phyloP scores from a whole-genome alignment of 129 eudicot species.

The Ambrosia trifida region DNA sequence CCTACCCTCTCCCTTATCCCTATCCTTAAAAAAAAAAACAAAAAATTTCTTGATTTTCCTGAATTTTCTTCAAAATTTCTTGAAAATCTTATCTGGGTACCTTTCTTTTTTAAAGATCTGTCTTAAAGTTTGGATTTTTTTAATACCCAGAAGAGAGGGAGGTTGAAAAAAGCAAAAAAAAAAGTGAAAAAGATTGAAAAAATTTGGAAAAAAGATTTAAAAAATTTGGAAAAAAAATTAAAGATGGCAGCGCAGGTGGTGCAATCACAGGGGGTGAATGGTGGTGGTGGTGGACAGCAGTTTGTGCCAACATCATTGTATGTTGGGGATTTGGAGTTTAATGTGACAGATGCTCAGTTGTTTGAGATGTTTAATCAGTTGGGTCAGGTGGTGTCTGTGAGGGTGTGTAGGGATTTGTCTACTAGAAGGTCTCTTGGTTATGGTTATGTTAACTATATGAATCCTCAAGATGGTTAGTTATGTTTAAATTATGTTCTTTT shows the following conservation, averaged over 20 bases:
- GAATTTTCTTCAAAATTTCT: no score
- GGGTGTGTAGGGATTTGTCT: conserved; percentile 7
- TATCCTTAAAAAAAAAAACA: not conserved
- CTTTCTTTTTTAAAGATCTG: not conserved
- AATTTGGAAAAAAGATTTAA: no score
- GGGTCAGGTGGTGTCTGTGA: conserved; percentile 9
- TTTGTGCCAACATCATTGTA: conserved; percentile 10
- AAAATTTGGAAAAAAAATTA: conserved; percentile 17
- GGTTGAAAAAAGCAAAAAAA: conserved; percentile 15
- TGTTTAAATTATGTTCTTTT: not conserved
- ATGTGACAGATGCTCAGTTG: conserved; percentile 8
- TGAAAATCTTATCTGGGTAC: not conserved
- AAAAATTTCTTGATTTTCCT: not conserved
- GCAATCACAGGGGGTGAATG: conserved; percentile 29
- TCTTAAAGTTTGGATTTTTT: not conserved
- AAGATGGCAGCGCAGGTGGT: conserved; percentile 50
- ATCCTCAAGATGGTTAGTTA: conserved; percentile 6
- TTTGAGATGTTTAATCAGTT: conserved; percentile 11
- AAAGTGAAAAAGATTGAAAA: not conserved
- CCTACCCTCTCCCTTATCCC: conserved; percentile 2
- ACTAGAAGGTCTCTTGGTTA: conserved; percentile 7
- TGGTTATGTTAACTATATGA: conserved; percentile 14
- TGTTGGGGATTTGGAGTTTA: conserved; percentile 10
- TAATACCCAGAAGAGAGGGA: conserved; percentile 13
- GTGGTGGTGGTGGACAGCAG: conserved; percentile 5